Base-by-base conservation (phyloP, 2,329 filamentous ascomycete species). In the Fusarium nelsonii region DNA sequence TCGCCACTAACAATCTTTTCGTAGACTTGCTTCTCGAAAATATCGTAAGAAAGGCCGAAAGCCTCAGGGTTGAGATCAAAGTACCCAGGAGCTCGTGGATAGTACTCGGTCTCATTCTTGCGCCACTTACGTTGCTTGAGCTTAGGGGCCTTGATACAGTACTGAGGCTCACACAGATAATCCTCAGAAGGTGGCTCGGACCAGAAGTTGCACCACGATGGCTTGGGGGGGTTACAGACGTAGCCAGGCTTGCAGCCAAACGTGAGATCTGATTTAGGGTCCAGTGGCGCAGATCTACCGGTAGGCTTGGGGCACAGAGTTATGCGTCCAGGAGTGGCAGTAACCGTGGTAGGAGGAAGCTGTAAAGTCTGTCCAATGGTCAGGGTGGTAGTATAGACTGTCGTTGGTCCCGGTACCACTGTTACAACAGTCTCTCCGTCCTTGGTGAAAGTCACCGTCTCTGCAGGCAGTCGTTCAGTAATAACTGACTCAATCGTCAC, bases 41-140 rank as follows among this genome's bases (percentile, higher is more conserved):
- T 88, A 41, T 85, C 85, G 61, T 87, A 90, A 50, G 82, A 85
- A 16, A 92, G 79, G 6, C 89, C 90, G 60, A 92, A 92, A 0
- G 82, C 82, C 2, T 81, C 76, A 0, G 90, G 81, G 57, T 89
- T 81, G n/a, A 92, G 82, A 61, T 91, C 85, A 78, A 89, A 92
- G 74, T 91, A 92, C 5, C 84, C 87, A 14, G 68, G 65, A 5
- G 72, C 68, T 2, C 84, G 81, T 3, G 84, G 84, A 65, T 84
- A 89, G 72, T 85, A 88, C 16, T 78, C 67, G 0, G 84, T 87
- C 43, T 80, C 58, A 57, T 83, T 81, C 2, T 75, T 69, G 0
- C 76, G 70, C 87, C 86, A 89, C 1, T 71, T 72, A 1, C 82
- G 75, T 2, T 68, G 69, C 2, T 72, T 70, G 63, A 79, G 75